These are phyloP conservation scores for Paraphoma chrysanthemicola DNA, from an alignment of 2,329 filamentous ascomycete genomes.

Conservation along the genomic window DNA sequence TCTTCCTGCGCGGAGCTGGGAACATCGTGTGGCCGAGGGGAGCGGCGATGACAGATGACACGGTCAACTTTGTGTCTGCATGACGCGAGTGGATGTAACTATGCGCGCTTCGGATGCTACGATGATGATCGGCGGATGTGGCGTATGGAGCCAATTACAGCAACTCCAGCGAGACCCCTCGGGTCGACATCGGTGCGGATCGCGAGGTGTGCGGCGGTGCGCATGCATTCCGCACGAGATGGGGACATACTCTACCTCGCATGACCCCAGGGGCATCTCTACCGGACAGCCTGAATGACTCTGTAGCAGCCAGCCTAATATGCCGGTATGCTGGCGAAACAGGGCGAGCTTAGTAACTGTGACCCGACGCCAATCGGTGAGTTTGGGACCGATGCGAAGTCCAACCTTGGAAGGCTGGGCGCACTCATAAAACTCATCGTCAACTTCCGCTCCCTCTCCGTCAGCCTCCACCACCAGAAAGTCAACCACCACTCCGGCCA, in stretches of 20 bases:
- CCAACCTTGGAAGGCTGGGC: constrained; percentile 30
- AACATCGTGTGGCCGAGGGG: background rate
- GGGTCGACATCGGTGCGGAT: constrained; percentile 17
- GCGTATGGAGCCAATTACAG: constrained; percentile 21
- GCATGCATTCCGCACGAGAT: constrained; percentile 11
- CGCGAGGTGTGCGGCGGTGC: background rate
- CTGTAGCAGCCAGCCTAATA: background rate
- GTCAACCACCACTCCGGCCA: constrained; percentile 7
- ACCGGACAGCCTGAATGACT: constrained; percentile 15
- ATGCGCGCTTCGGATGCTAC: background rate
- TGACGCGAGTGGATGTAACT: constrained; percentile 2
- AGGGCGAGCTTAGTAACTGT: constrained; percentile 20
- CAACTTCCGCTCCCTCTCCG: constrained; percentile 30
- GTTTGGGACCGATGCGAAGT: constrained; percentile 30
- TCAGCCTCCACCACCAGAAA: constrained; percentile 21
- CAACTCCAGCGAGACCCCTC: constrained; percentile 9
- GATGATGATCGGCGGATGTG: constrained; percentile 26
- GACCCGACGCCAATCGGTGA: constrained; percentile 31
- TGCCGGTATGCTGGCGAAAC: constrained; percentile 17
- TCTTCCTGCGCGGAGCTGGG: background rate
- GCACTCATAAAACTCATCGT: constrained; percentile 33
- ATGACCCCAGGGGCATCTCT: constrained; percentile 2
- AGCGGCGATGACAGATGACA: background rate
- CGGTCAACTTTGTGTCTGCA: background rate
- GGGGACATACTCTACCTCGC: background rate